Evolutionary conservation across 768 basidiomycete species (phyloP).

Genomic region (Myochromella boudieri): DNA sequence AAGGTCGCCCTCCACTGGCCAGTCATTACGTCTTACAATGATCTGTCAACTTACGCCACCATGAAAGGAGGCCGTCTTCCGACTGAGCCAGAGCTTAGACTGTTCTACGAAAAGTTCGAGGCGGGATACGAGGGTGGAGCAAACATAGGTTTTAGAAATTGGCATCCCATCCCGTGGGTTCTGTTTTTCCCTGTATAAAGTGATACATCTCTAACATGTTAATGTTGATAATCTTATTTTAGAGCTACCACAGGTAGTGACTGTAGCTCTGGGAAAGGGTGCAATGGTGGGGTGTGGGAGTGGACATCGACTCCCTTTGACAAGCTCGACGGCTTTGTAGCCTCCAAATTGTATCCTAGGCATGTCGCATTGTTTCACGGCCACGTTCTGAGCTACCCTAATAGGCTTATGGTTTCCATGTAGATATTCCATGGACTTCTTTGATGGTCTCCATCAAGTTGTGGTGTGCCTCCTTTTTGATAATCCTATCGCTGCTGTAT

Average conservation of each 20-base stretch:
- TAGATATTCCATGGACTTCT: conserved; percentile 87
- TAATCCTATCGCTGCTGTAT: not conserved
- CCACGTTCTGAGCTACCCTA: too few species aligned
- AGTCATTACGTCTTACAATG: conserved; percentile 72
- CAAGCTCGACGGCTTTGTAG: conserved; percentile 69
- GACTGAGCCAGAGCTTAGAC: conserved; percentile 81
- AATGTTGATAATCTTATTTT: not conserved
- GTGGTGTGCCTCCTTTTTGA: conserved; percentile 70
- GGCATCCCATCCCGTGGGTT: conserved; percentile 92
- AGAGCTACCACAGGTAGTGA: conserved; percentile 70
- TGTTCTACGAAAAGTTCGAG: conserved; percentile 76
- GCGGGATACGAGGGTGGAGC: conserved; percentile 74
- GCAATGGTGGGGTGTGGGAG: conserved; percentile 98
- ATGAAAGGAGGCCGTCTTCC: conserved; percentile 93
- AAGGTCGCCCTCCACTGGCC: conserved; percentile 85
- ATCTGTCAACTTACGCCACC: conserved; percentile 76
- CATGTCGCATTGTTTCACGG: conserved; percentile 30
- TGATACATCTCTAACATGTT: not conserved
- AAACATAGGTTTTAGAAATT: conserved; percentile 88
- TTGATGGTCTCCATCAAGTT: conserved; percentile 82
- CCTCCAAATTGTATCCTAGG: conserved; percentile 85
- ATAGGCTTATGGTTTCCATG: too few species aligned
- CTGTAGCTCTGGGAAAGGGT: conserved; percentile 53
- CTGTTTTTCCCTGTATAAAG: too few species aligned
- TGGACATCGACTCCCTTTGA: conserved; percentile 89